These are phyloP conservation scores for Serendipita vermifera DNA, from an alignment of 768 basidiomycete species.

Conservation along the genomic window DNA sequence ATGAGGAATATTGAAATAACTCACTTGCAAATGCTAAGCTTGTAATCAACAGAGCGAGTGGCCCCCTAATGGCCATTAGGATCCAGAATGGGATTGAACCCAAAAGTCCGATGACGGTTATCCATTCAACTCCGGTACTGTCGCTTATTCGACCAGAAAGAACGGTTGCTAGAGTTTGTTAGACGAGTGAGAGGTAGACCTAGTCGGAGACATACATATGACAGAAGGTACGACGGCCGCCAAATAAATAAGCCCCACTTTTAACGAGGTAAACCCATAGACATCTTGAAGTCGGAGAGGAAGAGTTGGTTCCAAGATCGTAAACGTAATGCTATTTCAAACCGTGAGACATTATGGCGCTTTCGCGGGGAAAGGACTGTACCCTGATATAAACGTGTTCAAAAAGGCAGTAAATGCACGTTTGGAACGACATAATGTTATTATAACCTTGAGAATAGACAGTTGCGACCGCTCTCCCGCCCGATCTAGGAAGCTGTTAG, in stretches of 20 bases:
- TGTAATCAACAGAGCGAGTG: constrained; percentile 37
- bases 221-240: constrained; percentile 50
- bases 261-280: constrained; percentile 36
- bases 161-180: constrained; percentile 24
- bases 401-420: constrained; percentile 36
- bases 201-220: constrained; percentile 35
- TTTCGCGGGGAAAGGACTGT: background rate
- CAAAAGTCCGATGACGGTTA: constrained; percentile 35
- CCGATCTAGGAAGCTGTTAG: background rate
- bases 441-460: constrained; percentile 32
- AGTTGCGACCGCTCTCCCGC: constrained; percentile 14
- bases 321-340: constrained; percentile 36
- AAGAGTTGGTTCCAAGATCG: constrained; percentile 42
- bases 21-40: constrained; percentile 42
- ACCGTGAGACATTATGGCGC: background rate
- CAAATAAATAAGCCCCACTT: constrained; percentile 55
- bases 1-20: constrained; percentile 13
- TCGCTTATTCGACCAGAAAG: constrained; percentile 49
- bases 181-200: no score
- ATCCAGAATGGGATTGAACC: constrained; percentile 53
- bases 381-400: constrained; percentile 42
- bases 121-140: constrained; percentile 41
- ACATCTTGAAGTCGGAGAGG: constrained; percentile 39
- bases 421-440: constrained; percentile 31
- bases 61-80: constrained; percentile 34